These are phyloP conservation scores for Mycena haematopus DNA, from an alignment of 768 basidiomycete genomes.

Conservation along the genomic window DNA sequence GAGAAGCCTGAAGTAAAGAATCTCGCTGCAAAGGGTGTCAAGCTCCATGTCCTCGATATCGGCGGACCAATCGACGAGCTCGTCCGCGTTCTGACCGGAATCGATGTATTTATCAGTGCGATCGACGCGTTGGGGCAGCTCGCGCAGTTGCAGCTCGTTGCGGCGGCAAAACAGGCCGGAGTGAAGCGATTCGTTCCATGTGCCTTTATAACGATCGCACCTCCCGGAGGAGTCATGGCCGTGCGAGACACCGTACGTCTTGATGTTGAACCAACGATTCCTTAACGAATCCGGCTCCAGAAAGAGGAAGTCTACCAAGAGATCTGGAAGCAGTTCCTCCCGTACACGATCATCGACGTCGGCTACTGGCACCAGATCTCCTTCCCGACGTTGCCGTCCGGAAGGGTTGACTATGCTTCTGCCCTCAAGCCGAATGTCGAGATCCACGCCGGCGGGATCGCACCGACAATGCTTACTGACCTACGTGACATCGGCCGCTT, in stretches of 20 bases:
- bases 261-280: neutral
- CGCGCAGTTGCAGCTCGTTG: neutral
- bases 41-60: no score
- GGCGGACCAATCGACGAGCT: no score
- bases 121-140: no score
- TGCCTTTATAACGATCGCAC: neutral
- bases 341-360: no score
- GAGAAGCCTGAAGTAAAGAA: no score
- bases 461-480: slow-evolving; percentile 32
- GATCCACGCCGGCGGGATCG: slow-evolving; percentile 31
- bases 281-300: slow-evolving; percentile 15
- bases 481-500: slow-evolving; percentile 35
- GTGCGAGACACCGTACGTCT: slow-evolving; percentile 3
- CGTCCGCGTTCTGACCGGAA: no score
- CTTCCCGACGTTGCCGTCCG: neutral
- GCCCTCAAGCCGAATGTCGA: slow-evolving; percentile 2
- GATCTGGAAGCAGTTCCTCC: slow-evolving; percentile 32
- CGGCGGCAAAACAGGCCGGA: slow-evolving; percentile 7
- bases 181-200: no score
- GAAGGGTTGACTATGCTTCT: neutral
- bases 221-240: neutral
- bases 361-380: neutral
- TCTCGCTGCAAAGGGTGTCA: no score
- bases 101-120: no score
- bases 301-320: slow-evolving; percentile 37